Evolutionary conservation across 768 basidiomycete species (phyloP).

Genomic region (Auricularia cornea): DNA sequence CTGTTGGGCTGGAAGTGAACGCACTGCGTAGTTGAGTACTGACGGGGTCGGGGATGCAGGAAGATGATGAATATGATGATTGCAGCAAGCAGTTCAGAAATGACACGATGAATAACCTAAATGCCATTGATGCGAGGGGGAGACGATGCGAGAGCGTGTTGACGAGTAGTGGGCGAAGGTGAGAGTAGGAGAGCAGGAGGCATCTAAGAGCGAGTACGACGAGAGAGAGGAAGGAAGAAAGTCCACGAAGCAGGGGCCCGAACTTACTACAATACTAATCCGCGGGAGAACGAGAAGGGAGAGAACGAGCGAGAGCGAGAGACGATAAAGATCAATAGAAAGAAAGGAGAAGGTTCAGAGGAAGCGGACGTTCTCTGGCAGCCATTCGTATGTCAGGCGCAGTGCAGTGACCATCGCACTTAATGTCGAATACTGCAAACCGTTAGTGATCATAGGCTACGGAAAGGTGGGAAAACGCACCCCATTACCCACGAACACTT

Average conservation of each 20-base stretch:
- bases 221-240: no score
- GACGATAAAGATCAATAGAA: background rate
- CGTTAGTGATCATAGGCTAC: background rate
- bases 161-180: background rate
- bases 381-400: constrained; percentile 5
- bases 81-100: background rate
- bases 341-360: no score
- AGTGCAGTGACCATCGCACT: constrained; percentile 9
- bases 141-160: background rate
- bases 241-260: no score
- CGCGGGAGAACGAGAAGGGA: background rate
- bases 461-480: constrained; percentile 26
- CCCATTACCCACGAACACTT: constrained; percentile 56
- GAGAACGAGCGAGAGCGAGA: background rate
- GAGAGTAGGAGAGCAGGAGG: no score
- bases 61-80: background rate
- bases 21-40: no score
- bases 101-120: background rate
- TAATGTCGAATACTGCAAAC: constrained; percentile 8
- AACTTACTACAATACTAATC: background rate
- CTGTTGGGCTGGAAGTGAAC: background rate
- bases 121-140: background rate
- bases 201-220: no score
- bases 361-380: constrained; percentile 7
- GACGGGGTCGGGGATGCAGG: no score